Conservation (phyloP, 1,284 basidiomycete species). For the Laetiporus sulphureus region DNA sequence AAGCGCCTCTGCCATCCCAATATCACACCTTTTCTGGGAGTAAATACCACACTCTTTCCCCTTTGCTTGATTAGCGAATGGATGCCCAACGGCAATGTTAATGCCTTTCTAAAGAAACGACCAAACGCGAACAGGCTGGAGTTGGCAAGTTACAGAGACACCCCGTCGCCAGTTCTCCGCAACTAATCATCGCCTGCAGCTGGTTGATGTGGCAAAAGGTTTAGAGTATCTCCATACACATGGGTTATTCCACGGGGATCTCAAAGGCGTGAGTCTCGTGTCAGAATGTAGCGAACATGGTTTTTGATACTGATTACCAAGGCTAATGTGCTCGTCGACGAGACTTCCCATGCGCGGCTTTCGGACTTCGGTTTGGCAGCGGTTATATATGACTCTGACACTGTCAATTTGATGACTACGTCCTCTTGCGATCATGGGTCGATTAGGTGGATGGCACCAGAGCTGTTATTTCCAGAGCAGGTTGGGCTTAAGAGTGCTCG, state of each 20-base stretch:
- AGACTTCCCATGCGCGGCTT: constrained; percentile 1
- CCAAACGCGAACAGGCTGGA: constrained; percentile 1
- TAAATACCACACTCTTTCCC: not conserved
- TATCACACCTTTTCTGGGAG: constrained; percentile 9
- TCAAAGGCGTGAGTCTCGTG: constrained; percentile 6
- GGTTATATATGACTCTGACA: constrained; percentile 5
- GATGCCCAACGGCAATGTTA: constrained; percentile 7
- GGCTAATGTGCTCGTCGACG: constrained; percentile 8
- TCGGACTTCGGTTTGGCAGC: constrained; percentile 8
- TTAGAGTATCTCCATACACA: constrained; percentile 8
- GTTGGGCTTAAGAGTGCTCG: not conserved
- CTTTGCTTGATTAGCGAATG: constrained; percentile 3
- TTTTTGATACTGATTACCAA: not conserved
- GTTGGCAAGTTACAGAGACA: constrained; percentile 1
- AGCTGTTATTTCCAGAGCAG: constrained; percentile 5
- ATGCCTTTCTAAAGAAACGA: not conserved
- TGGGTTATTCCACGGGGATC: constrained; percentile 8
- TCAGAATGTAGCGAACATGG: not conserved
- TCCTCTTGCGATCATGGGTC: constrained; percentile 1
- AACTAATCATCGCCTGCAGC: not conserved
- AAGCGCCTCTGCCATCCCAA: constrained; percentile 9
- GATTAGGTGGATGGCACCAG: constrained; percentile 10
- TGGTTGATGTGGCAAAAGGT: constrained; percentile 7
- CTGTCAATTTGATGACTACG: constrained; percentile 1
- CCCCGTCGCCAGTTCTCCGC: not conserved